Percentiles rank a stretch among this genome's conserved stretches.
phyloP scores from a whole-genome alignment of 495 filamentous ascomycete species.

The Lasiosphaeriaceae sp. region DNA sequence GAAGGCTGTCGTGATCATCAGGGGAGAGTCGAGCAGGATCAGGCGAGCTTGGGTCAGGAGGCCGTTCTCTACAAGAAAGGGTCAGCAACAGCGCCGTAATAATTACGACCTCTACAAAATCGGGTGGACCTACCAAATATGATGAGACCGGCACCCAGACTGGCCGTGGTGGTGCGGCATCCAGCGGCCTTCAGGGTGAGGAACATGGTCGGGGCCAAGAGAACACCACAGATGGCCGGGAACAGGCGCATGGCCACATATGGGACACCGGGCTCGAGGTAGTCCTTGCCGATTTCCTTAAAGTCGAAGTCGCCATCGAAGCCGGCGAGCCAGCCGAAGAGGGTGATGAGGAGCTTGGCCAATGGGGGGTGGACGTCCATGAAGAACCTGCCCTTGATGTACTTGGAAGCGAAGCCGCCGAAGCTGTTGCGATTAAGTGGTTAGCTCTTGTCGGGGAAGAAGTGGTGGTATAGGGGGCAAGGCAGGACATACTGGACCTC shows the following conservation, averaged over 20 bases:
- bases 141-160: slow-evolving; percentile 76
- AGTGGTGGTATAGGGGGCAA: not conserved
- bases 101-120: not conserved
- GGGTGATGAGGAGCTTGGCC: slow-evolving; percentile 90
- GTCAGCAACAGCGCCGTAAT: slow-evolving; percentile 2
- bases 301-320: slow-evolving; percentile 97
- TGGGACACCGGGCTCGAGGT: slow-evolving; percentile 87
- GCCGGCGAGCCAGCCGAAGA: slow-evolving; percentile 91
- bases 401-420: slow-evolving; percentile 95
- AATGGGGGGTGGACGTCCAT: slow-evolving; percentile 99
- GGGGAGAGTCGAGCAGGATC: slow-evolving; percentile 91
- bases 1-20: slow-evolving; percentile 89
- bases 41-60: slow-evolving; percentile 90
- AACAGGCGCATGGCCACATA: slow-evolving; percentile 97
- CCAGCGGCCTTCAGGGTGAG: slow-evolving; percentile 88
- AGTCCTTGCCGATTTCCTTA: slow-evolving; percentile 99
- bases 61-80: slow-evolving; percentile 68
- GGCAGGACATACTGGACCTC: slow-evolving; percentile 81
- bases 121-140: slow-evolving; percentile 68
- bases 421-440: slow-evolving; percentile 57
- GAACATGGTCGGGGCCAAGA: slow-evolving; percentile 88
- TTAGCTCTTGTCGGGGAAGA: slow-evolving; percentile 13
- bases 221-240: slow-evolving; percentile 80
- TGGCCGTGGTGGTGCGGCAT: slow-evolving; percentile 77
- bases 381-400: slow-evolving; percentile 97